Conservation (phyloP, 2,329 filamentous ascomycete genomes). For the Dactylellina parvicollis region DNA sequence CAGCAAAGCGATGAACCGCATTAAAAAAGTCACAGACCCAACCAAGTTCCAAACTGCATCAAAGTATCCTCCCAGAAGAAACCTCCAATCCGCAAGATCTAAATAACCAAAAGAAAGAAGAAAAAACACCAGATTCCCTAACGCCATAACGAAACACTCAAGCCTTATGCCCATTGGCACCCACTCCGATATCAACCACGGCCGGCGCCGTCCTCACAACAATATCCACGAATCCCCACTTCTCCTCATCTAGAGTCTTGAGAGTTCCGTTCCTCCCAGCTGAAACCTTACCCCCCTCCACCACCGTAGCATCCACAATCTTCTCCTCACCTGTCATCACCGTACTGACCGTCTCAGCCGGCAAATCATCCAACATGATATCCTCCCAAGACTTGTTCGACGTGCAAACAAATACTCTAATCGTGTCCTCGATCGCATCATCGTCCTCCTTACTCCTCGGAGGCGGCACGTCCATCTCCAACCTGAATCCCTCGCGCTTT, state of each 20-base stretch:
- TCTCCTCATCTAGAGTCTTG: background rate
- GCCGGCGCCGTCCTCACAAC: background rate
- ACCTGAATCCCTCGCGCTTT: background rate
- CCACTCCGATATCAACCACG: background rate
- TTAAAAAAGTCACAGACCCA: no score
- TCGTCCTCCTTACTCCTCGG: background rate
- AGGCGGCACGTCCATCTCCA: constrained; percentile 8
- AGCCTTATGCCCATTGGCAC: no score
- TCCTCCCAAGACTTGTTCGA: constrained; percentile 31
- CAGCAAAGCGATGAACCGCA: no score
- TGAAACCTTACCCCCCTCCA: background rate
- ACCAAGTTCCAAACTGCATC: no score
- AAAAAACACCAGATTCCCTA: no score
- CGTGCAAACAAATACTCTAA: constrained; percentile 30
- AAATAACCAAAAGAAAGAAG: background rate
- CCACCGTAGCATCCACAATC: background rate
- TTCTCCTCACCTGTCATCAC: background rate
- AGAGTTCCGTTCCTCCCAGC: background rate
- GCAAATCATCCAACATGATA: constrained; percentile 8
- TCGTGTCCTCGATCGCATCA: constrained; percentile 15
- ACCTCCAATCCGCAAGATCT: no score
- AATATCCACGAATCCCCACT: constrained; percentile 20
- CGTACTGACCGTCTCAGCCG: background rate
- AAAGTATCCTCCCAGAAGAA: no score
- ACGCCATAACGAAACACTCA: no score